Evolutionary conservation across 208 protist species (phyloP).

Genomic region (Leishmania mexicana): DNA sequence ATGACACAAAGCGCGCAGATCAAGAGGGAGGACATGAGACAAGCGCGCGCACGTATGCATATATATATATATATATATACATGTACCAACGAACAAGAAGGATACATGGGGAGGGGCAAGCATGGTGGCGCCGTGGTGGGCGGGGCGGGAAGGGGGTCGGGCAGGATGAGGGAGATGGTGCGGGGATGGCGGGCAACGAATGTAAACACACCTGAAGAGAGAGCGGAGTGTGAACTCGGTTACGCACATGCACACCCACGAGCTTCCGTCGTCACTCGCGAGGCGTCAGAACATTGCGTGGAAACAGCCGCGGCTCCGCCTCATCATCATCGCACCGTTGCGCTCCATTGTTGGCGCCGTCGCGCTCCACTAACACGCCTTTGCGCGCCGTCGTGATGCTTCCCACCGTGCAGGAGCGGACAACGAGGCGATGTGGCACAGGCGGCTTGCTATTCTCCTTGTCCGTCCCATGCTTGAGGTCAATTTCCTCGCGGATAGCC

Average conservation of each 20-base stretch:
- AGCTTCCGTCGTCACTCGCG: constrained; percentile 1
- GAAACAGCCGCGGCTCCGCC: constrained; percentile 30
- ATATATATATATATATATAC: neutral
- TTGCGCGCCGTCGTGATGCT: constrained; percentile 25
- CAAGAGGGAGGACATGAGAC: neutral
- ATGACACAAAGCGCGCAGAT: neutral
- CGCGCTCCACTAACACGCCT: neutral
- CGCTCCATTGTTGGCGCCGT: neutral
- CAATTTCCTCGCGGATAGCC: constrained; percentile 9
- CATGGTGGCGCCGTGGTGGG: neutral
- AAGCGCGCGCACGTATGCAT: neutral
- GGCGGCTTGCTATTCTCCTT: constrained; percentile 20
- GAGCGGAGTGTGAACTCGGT: neutral
- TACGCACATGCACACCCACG: neutral
- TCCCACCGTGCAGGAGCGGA: constrained; percentile 21
- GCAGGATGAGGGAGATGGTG: neutral
- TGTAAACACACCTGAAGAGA: too few species aligned
- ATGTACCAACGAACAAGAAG: neutral
- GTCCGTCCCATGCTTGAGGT: neutral
- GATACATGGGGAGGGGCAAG: neutral
- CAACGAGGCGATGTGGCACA: constrained; percentile 11
- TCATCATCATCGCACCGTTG: constrained; percentile 24
- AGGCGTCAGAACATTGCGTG: neutral
- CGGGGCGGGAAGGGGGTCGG: neutral
- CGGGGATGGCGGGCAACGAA: neutral